Conservation (phyloP, 257 asterid species). For the Asclepias syriaca region DNA sequence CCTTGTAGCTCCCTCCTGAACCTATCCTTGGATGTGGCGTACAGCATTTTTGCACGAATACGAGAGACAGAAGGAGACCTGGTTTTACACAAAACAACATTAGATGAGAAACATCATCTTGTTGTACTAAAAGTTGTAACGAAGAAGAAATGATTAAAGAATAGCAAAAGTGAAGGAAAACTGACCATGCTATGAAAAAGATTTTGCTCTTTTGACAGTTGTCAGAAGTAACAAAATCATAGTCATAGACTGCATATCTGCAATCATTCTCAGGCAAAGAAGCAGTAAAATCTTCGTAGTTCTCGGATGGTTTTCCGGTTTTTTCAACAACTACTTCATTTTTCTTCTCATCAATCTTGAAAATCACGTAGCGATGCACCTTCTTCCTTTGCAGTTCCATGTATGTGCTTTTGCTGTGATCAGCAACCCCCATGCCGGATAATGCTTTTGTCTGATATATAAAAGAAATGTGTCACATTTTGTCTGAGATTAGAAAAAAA, state of each 20-base stretch:
- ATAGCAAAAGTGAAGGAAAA: neutral
- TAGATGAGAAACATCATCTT: neutral
- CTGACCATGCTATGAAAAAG: conserved; percentile 63
- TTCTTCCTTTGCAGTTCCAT: conserved; percentile 56
- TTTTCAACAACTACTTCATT: conserved; percentile 64
- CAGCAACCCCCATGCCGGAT: conserved; percentile 66
- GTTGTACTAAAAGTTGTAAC: neutral
- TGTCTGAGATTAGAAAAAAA: neutral
- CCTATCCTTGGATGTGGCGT: conserved; percentile 38
- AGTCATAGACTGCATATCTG: conserved; percentile 64
- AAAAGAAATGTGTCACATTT: neutral
- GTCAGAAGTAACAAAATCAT: conserved; percentile 59
- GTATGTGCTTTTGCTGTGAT: conserved; percentile 52
- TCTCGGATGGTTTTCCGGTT: conserved; percentile 56
- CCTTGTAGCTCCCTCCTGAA: conserved; percentile 36
- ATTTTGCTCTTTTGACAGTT: conserved; percentile 70
- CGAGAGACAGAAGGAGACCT: conserved; percentile 38
- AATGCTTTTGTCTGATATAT: conserved; percentile 34
- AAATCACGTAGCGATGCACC: conserved; percentile 53
- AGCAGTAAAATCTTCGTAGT: conserved; percentile 51
- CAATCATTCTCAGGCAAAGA: conserved; percentile 63
- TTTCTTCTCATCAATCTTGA: conserved; percentile 60
- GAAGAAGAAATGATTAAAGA: neutral
- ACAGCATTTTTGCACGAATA: conserved; percentile 38
- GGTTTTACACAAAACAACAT: conserved; percentile 2